Evolutionary conservation across 352 stramenopile genomes (phyloP).

Genomic region (Pythium phragmitis): DNA sequence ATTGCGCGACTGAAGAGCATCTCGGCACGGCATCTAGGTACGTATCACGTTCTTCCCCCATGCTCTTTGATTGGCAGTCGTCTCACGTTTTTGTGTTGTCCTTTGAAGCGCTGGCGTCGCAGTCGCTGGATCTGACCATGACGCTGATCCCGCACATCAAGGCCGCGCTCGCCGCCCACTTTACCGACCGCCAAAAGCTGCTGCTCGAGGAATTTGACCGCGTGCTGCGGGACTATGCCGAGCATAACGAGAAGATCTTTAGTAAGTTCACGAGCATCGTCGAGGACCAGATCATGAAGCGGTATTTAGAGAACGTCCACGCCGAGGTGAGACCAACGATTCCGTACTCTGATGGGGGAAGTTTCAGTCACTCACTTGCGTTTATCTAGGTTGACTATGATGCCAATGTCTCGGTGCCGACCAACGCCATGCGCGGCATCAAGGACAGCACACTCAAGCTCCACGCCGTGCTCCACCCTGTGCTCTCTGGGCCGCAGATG

Average conservation of each 20-base stretch:
- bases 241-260: conserved; percentile 97
- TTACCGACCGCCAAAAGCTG: conserved; percentile 94
- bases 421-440: conserved; percentile 91
- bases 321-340: conserved; percentile 34
- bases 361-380: conserved; percentile 7
- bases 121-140: conserved; percentile 94
- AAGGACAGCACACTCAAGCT: conserved; percentile 94
- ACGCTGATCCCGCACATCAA: conserved; percentile 95
- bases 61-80: not conserved
- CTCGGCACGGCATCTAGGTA: conserved; percentile 93
- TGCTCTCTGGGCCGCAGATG: conserved; percentile 93
- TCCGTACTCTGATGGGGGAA: too few relatives aligned
- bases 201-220: conserved; percentile 96
- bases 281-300: conserved; percentile 95
- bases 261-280: conserved; percentile 98
- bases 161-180: conserved; percentile 92
- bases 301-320: conserved; percentile 79
- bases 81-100: not conserved
- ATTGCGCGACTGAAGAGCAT: conserved; percentile 96
- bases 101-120: conserved; percentile 89
- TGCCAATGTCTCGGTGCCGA: conserved; percentile 56
- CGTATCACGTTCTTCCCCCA: not conserved
- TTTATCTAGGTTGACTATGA: conserved; percentile 63
- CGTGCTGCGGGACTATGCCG: conserved; percentile 93
- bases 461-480: conserved; percentile 91